Conservation (phyloP, 2,329 filamentous ascomycete genomes). For the Cercospora berteroae region DNA sequence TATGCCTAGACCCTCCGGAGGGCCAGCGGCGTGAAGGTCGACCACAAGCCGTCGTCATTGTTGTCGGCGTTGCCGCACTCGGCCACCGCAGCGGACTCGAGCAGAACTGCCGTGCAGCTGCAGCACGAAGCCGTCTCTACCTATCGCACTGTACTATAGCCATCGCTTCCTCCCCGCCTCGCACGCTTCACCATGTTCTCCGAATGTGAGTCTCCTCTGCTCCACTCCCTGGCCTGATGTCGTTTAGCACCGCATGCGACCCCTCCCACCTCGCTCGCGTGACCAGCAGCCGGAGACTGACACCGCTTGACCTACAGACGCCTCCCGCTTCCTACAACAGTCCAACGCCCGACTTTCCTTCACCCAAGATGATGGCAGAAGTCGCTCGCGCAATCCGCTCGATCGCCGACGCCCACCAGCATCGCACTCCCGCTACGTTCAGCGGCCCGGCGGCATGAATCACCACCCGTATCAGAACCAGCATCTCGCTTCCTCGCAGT, state of each 20-base stretch:
- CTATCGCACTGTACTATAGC: background rate
- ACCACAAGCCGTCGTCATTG: background rate
- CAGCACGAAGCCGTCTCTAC: background rate
- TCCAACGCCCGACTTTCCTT: constrained; percentile 86
- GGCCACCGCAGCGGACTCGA: constrained; percentile 4
- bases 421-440: constrained; percentile 49
- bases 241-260: constrained; percentile 32
- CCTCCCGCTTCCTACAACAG: constrained; percentile 92
- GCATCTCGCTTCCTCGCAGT: constrained; percentile 62
- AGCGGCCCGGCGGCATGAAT: constrained; percentile 52
- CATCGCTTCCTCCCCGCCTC: background rate
- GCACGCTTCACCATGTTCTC: constrained; percentile 64
- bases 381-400: constrained; percentile 49
- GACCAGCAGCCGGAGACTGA: constrained; percentile 36
- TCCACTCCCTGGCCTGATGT: constrained; percentile 30
- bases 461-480: constrained; percentile 71
- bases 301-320: constrained; percentile 61
- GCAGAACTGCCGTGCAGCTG: background rate
- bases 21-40: background rate
- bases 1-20: background rate
- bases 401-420: constrained; percentile 45
- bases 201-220: constrained; percentile 66
- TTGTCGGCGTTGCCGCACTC: background rate
- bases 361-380: constrained; percentile 44
- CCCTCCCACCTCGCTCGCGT: constrained; percentile 38